phyloP scores from a whole-genome alignment of 768 basidiomycete genomes.

The Hebeloma cylindrosporum region DNA sequence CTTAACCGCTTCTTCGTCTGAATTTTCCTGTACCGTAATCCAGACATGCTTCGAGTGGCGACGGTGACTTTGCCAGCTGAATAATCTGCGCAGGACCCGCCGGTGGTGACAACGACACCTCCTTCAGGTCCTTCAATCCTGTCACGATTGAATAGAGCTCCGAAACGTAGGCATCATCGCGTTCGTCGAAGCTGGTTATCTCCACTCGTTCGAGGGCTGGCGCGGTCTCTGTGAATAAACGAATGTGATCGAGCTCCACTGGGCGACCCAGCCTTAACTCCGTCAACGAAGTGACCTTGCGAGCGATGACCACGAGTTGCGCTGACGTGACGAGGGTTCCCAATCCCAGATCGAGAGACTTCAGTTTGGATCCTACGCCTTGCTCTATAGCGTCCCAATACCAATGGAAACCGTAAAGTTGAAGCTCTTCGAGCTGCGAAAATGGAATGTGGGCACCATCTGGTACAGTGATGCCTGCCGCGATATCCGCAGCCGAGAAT shows the following conservation, averaged over 20 bases:
- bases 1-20: neutral
- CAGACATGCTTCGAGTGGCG: neutral
- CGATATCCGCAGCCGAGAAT: slow-evolving; percentile 4
- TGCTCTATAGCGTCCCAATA: slow-evolving; percentile 4
- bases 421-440: slow-evolving; percentile 1
- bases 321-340: neutral
- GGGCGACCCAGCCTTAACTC: neutral
- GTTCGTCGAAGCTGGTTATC: slow-evolving; percentile 2
- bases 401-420: slow-evolving; percentile 9
- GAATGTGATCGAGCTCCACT: neutral
- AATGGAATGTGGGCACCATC: slow-evolving; percentile 6
- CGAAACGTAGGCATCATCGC: slow-evolving; percentile 1
- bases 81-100: neutral
- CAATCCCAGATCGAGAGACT: slow-evolving; percentile 9
- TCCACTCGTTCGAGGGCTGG: slow-evolving; percentile 5
- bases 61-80: neutral
- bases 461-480: neutral
- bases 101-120: neutral
- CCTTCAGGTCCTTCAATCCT: neutral
- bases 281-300: slow-evolving; percentile 4
- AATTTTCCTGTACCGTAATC: neutral
- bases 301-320: slow-evolving; percentile 1
- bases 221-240: neutral
- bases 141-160: neutral
- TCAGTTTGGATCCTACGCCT: slow-evolving; percentile 2